Conservation (phyloP, 2,329 filamentous ascomycete species). For the Trichophyton mentagrophytes region DNA sequence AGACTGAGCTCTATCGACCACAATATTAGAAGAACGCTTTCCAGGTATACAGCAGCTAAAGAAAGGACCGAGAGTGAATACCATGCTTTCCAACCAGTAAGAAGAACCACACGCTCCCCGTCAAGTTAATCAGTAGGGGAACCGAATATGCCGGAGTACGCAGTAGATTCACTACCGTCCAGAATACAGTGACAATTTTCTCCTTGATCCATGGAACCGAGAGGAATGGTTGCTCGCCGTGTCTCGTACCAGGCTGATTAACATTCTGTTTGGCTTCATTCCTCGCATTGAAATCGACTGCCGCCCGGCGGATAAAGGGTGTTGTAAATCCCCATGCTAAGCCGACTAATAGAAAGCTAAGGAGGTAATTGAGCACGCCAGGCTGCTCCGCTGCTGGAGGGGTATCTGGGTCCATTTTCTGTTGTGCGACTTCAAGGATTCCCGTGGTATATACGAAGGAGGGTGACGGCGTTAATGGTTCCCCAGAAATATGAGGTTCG, state of each 20-base stretch:
- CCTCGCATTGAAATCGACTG: slow-evolving; percentile 57
- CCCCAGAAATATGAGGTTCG: too few relatives aligned
- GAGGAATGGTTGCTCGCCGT: neutral
- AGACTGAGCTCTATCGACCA: slow-evolving; percentile 61
- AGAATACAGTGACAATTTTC: slow-evolving; percentile 53
- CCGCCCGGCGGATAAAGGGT: slow-evolving; percentile 79
- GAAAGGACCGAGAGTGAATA: slow-evolving; percentile 35
- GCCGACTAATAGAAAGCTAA: slow-evolving; percentile 82
- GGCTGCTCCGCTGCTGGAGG: slow-evolving; percentile 22
- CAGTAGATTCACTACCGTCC: slow-evolving; percentile 65
- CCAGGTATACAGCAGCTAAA: neutral
- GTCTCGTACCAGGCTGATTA: neutral
- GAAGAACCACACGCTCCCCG: slow-evolving; percentile 94
- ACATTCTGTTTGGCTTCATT: slow-evolving; percentile 10
- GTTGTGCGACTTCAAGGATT: neutral
- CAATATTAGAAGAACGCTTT: neutral
- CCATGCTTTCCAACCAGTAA: slow-evolving; percentile 83
- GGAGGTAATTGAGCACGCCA: slow-evolving; percentile 59
- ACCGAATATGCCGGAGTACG: slow-evolving; percentile 72
- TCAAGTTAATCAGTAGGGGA: slow-evolving; percentile 75
- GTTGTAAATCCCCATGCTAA: slow-evolving; percentile 89
- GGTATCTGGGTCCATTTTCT: slow-evolving; percentile 23
- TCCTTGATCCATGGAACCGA: slow-evolving; percentile 47
- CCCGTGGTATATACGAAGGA: too few relatives aligned
- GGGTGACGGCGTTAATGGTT: too few relatives aligned